Conservation (phyloP, 2,329 filamentous ascomycete species). For the Beauveria sp. region DNA sequence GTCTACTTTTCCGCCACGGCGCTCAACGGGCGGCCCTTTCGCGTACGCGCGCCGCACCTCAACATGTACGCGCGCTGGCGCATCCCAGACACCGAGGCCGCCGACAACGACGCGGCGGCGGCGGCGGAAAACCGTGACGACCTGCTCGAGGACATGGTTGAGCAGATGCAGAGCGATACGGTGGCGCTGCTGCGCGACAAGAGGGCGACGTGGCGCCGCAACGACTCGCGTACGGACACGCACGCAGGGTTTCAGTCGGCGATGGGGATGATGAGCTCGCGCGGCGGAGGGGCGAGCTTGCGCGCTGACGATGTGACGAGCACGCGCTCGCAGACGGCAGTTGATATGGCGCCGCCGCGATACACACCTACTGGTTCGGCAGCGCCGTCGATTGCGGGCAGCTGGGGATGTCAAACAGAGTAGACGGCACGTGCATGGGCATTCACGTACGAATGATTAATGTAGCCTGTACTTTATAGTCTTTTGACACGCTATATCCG, state of each 20-base stretch:
- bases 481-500: too few relatives aligned
- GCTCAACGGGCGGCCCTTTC: conserved; percentile 9
- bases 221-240: not conserved
- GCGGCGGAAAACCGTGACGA: not conserved
- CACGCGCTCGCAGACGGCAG: not conserved
- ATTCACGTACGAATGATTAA: too few relatives aligned
- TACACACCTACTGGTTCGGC: not conserved
- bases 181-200: conserved; percentile 18
- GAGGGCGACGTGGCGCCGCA: not conserved
- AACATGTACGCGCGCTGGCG: conserved; percentile 29
- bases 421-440: too few relatives aligned
- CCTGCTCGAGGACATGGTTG: conserved; percentile 16
- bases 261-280: not conserved
- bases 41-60: conserved; percentile 20
- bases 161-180: conserved; percentile 17
- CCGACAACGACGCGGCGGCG: not conserved
- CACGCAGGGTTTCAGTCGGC: not conserved
- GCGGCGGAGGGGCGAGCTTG: not conserved
- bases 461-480: too few relatives aligned
- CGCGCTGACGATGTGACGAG: not conserved
- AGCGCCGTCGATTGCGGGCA: not conserved
- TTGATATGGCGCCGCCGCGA: not conserved
- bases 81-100: conserved; percentile 19
- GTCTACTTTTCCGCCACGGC: conserved; percentile 20
- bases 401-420: too few relatives aligned